Evolutionary conservation across 768 basidiomycete species (phyloP), one percentile per base, ranked within the genome.

Genomic region (Russula foetens): DNA sequence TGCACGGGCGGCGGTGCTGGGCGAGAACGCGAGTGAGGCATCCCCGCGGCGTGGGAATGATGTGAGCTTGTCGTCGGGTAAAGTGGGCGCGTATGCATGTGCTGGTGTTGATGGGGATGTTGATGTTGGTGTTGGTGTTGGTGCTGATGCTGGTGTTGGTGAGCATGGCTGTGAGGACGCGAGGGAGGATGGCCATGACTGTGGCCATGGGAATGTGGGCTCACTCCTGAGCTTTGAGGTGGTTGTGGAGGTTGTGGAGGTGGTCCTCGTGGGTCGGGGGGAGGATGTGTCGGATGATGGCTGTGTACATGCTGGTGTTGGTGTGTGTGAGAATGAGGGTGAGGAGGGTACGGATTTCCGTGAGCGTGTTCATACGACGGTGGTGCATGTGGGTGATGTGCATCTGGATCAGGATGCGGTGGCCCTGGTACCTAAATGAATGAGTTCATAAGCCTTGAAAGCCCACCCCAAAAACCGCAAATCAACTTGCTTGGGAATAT

Each of bases 1-100:
- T 79, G 72, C 2, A 69, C 63, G 0, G 69, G 58, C 2, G 64
- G 66, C 2, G 51, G 38, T 14, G 58, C 56, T 11, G 65, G 62
- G 7, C 67, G 69, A 3, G 66, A 51, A 26, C 58, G 59, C 23
- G 65, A 17, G 41, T 56, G 39, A 23, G 14, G 57, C 19, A 35
- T 50, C 21, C 17, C 19, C 19, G 62, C 44, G 49, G 28, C 12
- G 29, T 62, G 56, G 8, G 50, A 12, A 38, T 57, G 60, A 23
- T 57, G 56, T 1, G 41, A 12, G 5, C 50, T 21, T 12, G 56
- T n/a, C 19, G 54, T 14, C 24, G 41, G 60, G 26, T 44, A 28
- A 35, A 64, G 67, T 17, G 59, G 31, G 45, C 58, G 63, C 23
- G 52, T 19, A 46, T 63, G 56, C 23, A 56, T 31, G 44, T 66